These are phyloP conservation scores for Gossypium rotundifolium DNA, from an alignment of 345 rosid genomes.

Conservation along the genomic window DNA sequence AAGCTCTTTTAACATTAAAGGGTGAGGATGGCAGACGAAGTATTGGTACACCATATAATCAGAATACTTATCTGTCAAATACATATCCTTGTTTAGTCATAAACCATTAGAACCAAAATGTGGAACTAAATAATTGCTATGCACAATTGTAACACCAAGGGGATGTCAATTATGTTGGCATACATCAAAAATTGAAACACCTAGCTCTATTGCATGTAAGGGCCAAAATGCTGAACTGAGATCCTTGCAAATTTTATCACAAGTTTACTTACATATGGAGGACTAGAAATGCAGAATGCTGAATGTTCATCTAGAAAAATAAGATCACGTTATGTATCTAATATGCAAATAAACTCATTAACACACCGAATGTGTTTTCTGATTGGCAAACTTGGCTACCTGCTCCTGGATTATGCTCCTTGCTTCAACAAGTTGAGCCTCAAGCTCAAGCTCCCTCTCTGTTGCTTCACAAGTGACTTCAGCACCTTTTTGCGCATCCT, in stretches of 20 bases:
- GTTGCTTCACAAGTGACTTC: conserved; percentile 89
- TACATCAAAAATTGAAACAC: conserved; percentile 2
- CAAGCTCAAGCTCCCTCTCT: conserved; percentile 97
- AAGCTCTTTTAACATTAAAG: not conserved
- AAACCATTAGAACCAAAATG: not conserved
- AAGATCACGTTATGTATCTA: not conserved
- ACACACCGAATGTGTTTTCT: not conserved
- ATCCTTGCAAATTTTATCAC: not conserved
- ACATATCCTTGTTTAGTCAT: not conserved
- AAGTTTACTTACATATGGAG: not conserved
- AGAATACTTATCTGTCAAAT: not conserved
- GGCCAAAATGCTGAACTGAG: not conserved
- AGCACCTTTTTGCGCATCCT: conserved; percentile 87
- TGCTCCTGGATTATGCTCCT: conserved; percentile 98
- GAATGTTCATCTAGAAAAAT: not conserved
- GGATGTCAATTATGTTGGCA: not conserved
- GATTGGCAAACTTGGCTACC: conserved; percentile 31
- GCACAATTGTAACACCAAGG: not conserved
- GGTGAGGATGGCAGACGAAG: no score
- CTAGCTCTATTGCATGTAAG: not conserved
- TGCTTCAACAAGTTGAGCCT: conserved; percentile 98
- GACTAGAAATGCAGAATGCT: not conserved
- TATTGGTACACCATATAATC: not conserved
- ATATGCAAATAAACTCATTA: not conserved
- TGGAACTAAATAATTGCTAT: not conserved